Base-by-base conservation (phyloP, 768 basidiomycete genomes). In the Lyophyllum atratum region DNA sequence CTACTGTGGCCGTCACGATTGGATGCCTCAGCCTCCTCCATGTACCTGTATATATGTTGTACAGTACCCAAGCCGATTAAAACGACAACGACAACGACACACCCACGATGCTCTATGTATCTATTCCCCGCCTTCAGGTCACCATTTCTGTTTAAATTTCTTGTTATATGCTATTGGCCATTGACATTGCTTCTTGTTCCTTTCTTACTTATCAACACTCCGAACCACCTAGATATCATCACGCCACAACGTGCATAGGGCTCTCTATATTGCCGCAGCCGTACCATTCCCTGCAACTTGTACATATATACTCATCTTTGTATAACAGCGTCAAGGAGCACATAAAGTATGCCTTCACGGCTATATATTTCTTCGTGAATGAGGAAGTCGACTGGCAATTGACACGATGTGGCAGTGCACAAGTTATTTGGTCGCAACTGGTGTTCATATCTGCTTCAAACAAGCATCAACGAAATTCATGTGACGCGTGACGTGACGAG, bases 401-500 rank as follows among this genome's bases (percentile, higher is more conserved):
- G n/a, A n/a, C n/a, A n/a, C n/a, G n/a, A n/a, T n/a, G n/a, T n/a
- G n/a, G n/a, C n/a, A n/a, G n/a, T n/a, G n/a, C n/a, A n/a, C 5
- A 4, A 22, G 22, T 3, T 25, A 11, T 28, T n/a, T 47, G 7
- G 29, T 9, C 31, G 21, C 6, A 17, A 49, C 34, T 49, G 48
- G 21, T 31, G 22, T 21, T 3, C 31, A 12, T n/a, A 19, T 34
- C 31, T 14, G 28, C 12, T 49, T 17, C 39, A 52, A 52, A 28
- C 28, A 52, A 29, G 37, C 26, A 28, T 11, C 19, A 14, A 29
- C 40, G 21, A 39, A 24, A 56, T 31, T 24, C 58, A 55, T 50
- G 64, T 62, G 61, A 64, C 47, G 52, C 55, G 58, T 59, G 55
- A 59, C 45, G 58, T 60, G 59, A 60, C 56, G 19, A 25, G 24